Evolutionary conservation across 1,284 basidiomycete genomes (phyloP), one percentile per base, ranked within the genome.

Genomic region (Sphaerobolus stellatus): DNA sequence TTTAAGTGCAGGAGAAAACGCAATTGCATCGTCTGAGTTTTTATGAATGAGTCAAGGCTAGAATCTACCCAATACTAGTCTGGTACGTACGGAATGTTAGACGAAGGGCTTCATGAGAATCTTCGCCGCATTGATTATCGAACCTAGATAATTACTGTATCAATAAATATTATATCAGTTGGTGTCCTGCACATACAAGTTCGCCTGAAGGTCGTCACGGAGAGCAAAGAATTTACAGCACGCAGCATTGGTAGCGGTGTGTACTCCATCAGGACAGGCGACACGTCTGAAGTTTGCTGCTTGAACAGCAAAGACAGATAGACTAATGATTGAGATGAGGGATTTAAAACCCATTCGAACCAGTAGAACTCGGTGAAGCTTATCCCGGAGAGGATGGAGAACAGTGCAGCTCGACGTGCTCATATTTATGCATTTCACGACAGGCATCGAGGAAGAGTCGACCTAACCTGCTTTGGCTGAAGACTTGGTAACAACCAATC

Each of bases 21-120:
- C 46, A 38, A 55, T 47, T 25, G 34, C 54, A 38, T 51, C 38
- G 41, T 43, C 41, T 43, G 28, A 43, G 7, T n/a, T n/a, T n/a
- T n/a, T n/a, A n/a, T n/a, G n/a, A 43, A 14, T 24, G 22, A 18
- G 2, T n/a, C 20, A 43, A 43, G 8, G 13, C 13, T 18, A n/a
- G 3, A 11, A 24, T 14, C 28, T 24, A 4, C 18, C 22, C 28
- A 43, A 4, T 43, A 4, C 3, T 14, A 4, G 4, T 3, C 13
- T 43, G 41, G 41, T 3, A 43, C 41, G 22, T n/a, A 43, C 41
- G 41, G 16, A 43, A 43, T 24, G 41, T 43, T 27, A 43, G 18
- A 18, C 41, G 41, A 27, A 43, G 14, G 28, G 11, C 3, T 18
- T 43, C 41, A 27, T 43, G 41, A 4, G 28, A 20, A 13, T 43